Evolutionary conservation across 257 asterid species (phyloP).

Genomic region (Solanum boliviense): DNA sequence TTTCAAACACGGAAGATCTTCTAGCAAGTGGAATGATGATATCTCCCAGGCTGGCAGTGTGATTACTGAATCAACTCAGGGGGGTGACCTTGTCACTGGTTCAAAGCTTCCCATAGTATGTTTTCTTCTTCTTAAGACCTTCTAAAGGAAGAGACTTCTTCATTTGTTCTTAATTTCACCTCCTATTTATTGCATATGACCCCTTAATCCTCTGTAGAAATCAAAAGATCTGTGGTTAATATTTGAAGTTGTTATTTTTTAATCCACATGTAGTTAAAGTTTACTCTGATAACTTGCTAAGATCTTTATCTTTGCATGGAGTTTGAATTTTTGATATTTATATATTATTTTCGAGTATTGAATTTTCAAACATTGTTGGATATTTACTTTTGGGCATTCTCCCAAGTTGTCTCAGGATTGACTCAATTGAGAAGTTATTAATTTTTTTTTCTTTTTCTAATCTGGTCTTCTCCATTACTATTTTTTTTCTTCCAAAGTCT

Average conservation of each 20-base stretch:
- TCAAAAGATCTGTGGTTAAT: not conserved
- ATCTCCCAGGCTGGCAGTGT: conserved; percentile 74
- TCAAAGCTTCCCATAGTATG: conserved; percentile 66
- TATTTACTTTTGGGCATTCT: not conserved
- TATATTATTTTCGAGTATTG: not conserved
- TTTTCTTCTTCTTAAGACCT: conserved; percentile 6
- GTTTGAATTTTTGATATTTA: not conserved
- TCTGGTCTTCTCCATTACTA: not conserved
- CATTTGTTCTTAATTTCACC: not conserved
- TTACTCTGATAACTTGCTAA: not conserved
- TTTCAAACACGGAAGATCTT: conserved; percentile 46
- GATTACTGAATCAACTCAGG: conserved; percentile 68
- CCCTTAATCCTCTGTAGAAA: not conserved
- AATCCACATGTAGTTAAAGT: not conserved
- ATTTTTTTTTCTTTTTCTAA: not conserved
- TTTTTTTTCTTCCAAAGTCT: not conserved
- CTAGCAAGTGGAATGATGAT: conserved; percentile 79
- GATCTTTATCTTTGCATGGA: not conserved
- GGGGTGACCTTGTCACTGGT: conserved; percentile 68
- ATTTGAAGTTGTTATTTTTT: not conserved
- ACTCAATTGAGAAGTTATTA: not conserved
- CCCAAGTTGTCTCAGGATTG: not conserved
- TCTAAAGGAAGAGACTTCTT: not conserved
- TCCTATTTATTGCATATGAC: not conserved
- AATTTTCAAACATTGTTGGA: not conserved